These are phyloP conservation scores for Fusarium nelsonii DNA, from an alignment of 2,329 filamentous ascomycete species.

Conservation along the genomic window DNA sequence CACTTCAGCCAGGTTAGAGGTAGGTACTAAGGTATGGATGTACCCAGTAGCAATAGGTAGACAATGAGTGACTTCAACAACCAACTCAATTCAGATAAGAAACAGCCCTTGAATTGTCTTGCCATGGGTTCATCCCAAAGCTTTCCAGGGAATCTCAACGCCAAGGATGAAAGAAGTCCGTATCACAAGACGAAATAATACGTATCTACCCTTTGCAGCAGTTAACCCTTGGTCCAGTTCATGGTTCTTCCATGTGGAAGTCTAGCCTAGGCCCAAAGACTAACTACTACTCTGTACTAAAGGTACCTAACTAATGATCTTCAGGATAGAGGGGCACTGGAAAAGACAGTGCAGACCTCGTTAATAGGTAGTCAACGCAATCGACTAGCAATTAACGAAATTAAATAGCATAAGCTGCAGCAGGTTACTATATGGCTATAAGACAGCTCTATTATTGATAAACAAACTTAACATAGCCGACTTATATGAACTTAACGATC, in stretches of 20 bases:
- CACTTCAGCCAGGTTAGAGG: constrained; percentile 4
- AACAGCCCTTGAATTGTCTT: neutral
- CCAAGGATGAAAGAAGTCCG: constrained; percentile 7
- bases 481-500: constrained; percentile 1
- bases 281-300: neutral
- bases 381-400: neutral
- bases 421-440: neutral
- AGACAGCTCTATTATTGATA: neutral
- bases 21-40: no score
- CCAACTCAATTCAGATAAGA: neutral
- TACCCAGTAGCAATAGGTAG: neutral
- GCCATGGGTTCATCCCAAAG: neutral
- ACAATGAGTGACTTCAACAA: constrained; percentile 1
- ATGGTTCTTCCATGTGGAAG: constrained; percentile 8
- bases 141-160: neutral
- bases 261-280: constrained; percentile 10
- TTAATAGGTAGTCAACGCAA: neutral
- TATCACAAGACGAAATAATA: constrained; percentile 35
- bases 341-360: neutral
- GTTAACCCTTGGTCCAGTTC: constrained; percentile 3
- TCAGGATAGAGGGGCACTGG: constrained; percentile 32
- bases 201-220: constrained; percentile 6
- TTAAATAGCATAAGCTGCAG: neutral
- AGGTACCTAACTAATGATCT: constrained; percentile 22
- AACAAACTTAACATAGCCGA: constrained; percentile 22